These are phyloP conservation scores for Phragmites australis DNA, from an alignment of 176 grass and related monocot species.

Conservation along the genomic window DNA sequence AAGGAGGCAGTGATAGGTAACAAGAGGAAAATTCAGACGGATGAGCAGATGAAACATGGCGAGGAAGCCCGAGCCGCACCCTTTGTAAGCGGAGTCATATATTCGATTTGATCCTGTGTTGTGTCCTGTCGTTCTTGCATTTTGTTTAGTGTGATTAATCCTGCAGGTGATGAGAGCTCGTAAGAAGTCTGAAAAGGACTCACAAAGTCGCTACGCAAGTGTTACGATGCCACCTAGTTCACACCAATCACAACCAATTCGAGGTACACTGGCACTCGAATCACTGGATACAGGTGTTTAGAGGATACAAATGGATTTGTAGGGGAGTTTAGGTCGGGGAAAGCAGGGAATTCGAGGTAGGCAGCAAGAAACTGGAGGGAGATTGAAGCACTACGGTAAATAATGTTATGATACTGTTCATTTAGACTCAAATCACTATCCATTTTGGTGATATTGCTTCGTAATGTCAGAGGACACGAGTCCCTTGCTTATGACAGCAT, in stretches of 20 bases:
- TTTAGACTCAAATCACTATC: too few species aligned
- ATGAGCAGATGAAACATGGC: neutral
- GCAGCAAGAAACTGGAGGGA: too few species aligned
- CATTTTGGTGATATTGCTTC: too few species aligned
- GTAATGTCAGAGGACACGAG: conserved; percentile 64
- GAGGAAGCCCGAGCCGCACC: neutral
- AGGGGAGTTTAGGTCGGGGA: too few species aligned
- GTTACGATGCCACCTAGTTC: neutral
- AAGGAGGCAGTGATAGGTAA: neutral
- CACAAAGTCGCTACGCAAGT: neutral
- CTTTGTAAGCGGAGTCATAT: neutral
- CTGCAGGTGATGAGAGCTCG: neutral
- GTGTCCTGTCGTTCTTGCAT: neutral
- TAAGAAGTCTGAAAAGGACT: neutral
- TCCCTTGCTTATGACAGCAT: conserved; percentile 46
- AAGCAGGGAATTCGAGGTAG: too few species aligned
- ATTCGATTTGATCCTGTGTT: neutral
- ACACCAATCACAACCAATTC: too few species aligned
- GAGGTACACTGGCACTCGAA: too few species aligned
- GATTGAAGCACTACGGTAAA: too few species aligned
- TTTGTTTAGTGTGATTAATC: neutral
- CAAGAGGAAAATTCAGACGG: neutral
- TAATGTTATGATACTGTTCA: too few species aligned
- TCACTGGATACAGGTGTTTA: conserved; percentile 43
- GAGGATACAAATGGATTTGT: neutral